A percentile compares a stretch with the other conserved stretches of the same genome.
Conservation (phyloP, 495 filamentous ascomycete species). For the Penicillium macrosclerotiorum region DNA sequence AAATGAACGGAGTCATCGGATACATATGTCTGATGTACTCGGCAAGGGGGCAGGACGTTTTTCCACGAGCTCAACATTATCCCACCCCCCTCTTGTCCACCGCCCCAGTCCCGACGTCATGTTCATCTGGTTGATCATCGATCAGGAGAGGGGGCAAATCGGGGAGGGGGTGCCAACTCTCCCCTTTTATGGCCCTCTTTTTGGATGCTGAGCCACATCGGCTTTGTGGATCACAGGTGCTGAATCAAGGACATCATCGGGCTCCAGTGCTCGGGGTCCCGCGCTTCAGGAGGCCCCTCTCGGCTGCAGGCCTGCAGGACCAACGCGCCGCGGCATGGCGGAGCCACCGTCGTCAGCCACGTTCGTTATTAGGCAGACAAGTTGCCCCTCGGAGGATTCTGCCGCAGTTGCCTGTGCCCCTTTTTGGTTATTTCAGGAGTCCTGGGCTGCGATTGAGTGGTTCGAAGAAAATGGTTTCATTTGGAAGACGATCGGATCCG, state of each 20-base stretch:
- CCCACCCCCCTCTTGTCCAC: background rate
- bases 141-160: slow-evolving; percentile 9
- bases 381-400: too few relatives aligned
- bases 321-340: slow-evolving; percentile 1
- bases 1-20: too few relatives aligned
- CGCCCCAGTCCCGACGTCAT: slow-evolving; percentile 19
- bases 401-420: too few relatives aligned
- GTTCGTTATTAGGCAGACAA: slow-evolving; percentile 17
- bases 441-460: too few relatives aligned
- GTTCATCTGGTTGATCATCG: slow-evolving; percentile 12
- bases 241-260: background rate
- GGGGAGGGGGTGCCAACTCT: background rate
- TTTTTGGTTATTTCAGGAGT: too few relatives aligned
- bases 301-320: background rate
- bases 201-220: slow-evolving; percentile 17
- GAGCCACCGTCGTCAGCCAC: slow-evolving; percentile 22
- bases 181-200: slow-evolving; percentile 5
- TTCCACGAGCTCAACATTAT: background rate
- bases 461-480: too few relatives aligned
- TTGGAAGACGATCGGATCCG: too few relatives aligned
- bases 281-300: background rate
- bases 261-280: too few relatives aligned
- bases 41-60: slow-evolving; percentile 1
- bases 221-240: slow-evolving; percentile 9
- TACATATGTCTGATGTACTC: background rate